Percentiles rank a stretch among this genome's conserved stretches.
These are phyloP conservation scores for Metrosideros polymorpha DNA, from an alignment of 441 rosid species.

Conservation along the genomic window DNA sequence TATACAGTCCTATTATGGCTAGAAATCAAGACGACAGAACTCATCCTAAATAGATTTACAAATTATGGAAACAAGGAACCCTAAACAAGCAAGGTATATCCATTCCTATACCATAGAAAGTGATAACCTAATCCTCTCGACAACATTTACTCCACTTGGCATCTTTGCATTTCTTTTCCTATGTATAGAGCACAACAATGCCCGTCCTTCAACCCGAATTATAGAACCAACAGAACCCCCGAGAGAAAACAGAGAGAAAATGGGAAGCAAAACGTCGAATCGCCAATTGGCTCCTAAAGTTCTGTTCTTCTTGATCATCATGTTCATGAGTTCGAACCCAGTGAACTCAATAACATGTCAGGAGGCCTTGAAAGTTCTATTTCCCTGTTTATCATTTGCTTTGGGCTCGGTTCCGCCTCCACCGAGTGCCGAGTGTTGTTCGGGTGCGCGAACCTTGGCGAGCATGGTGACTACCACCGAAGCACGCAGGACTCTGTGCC, in stretches of 20 bases:
- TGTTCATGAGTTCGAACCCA: not conserved
- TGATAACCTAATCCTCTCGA: not conserved
- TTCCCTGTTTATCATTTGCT: not conserved
- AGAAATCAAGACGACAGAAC: too few relatives aligned
- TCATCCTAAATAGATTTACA: not conserved
- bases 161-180: not conserved
- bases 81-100: not conserved
- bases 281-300: not conserved
- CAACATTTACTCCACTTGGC: not conserved
- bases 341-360: not conserved
- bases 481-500: not conserved
- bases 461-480: not conserved
- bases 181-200: not conserved
- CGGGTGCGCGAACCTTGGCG: not conserved
- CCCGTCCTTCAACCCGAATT: not conserved
- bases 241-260: not conserved
- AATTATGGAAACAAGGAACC: not conserved
- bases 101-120: not conserved
- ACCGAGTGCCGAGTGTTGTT: not conserved
- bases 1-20: too few relatives aligned
- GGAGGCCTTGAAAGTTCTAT: not conserved
- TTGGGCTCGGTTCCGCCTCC: not conserved
- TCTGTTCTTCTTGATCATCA: not conserved
- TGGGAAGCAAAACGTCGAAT: not conserved
- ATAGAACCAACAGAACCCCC: not conserved